Conservation (phyloP, 1,284 basidiomycete genomes). For the Sphagnurus paluster region DNA sequence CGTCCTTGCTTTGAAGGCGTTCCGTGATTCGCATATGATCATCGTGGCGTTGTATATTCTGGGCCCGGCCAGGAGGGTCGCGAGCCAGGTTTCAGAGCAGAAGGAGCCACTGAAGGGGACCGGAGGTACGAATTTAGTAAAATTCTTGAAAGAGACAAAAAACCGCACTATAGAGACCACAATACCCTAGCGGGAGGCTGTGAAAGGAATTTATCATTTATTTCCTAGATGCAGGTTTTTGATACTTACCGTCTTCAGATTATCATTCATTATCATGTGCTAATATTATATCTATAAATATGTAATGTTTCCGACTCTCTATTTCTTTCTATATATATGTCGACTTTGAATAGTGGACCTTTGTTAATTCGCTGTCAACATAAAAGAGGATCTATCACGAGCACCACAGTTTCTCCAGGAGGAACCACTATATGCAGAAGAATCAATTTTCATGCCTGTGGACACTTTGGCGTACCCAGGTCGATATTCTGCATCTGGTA, state of each 20-base stretch:
- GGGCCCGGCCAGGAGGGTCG: constrained; percentile 55
- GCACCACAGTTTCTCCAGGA: too few species aligned
- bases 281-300: too few species aligned
- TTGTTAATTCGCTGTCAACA: too few species aligned
- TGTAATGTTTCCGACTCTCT: too few species aligned
- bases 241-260: constrained; percentile 4
- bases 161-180: constrained; percentile 65
- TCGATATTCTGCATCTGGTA: too few species aligned
- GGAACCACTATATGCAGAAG: too few species aligned
- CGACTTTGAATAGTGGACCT: too few species aligned
- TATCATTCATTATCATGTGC: too few species aligned
- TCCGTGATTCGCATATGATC: constrained; percentile 87
- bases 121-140: constrained; percentile 82
- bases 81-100: constrained; percentile 12
- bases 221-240: not conserved
- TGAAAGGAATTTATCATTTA: not conserved
- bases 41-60: constrained; percentile 87
- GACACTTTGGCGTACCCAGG: too few species aligned
- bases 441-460: too few species aligned
- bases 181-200: constrained; percentile 19
- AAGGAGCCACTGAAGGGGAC: constrained; percentile 63
- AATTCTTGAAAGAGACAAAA: constrained; percentile 79
- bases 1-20: constrained; percentile 72
- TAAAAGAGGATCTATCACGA: too few species aligned
- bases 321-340: too few species aligned